These are phyloP conservation scores for Tulasnella sp. DNA, from an alignment of 768 basidiomycete species.

Conservation along the genomic window DNA sequence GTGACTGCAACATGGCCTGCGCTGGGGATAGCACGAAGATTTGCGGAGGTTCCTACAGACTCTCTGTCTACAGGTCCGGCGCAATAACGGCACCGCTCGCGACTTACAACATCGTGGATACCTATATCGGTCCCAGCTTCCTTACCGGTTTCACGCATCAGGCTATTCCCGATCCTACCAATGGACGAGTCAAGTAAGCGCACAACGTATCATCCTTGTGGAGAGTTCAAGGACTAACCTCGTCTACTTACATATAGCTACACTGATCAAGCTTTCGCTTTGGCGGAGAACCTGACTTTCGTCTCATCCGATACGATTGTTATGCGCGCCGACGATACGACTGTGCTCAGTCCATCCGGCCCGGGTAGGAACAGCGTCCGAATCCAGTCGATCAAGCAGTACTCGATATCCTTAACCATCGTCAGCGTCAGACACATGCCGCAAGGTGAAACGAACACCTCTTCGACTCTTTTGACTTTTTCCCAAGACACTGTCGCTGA, in stretches of 20 bases:
- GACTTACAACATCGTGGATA: slow-evolving; percentile 11
- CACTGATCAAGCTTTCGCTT: slow-evolving; percentile 8
- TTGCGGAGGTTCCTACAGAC: not conserved
- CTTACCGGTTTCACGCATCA: slow-evolving; percentile 10
- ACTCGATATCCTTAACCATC: slow-evolving; percentile 3
- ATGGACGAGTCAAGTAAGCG: slow-evolving; percentile 20
- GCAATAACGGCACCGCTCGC: not conserved
- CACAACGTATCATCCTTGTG: not conserved
- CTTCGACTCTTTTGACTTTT: no score
- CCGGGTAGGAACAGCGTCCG: slow-evolving; percentile 17
- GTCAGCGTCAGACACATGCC: slow-evolving; percentile 16
- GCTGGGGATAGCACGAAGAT: not conserved
- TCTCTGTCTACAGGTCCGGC: not conserved
- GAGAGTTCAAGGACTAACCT: not conserved
- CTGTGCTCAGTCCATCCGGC: slow-evolving; percentile 3
- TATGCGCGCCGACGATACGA: slow-evolving; percentile 16
- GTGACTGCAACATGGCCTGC: not conserved
- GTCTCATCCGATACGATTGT: slow-evolving; percentile 9
- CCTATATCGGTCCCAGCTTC: slow-evolving; percentile 11
- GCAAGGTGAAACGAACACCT: slow-evolving; percentile 8
- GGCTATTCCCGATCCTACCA: slow-evolving; percentile 15
- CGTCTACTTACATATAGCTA: no score
- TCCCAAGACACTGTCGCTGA: no score
- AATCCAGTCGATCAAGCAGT: slow-evolving; percentile 14
- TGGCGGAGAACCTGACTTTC: slow-evolving; percentile 15